Conservation (phyloP, 495 filamentous ascomycete species). For the Podospora pseudocomata region DNA sequence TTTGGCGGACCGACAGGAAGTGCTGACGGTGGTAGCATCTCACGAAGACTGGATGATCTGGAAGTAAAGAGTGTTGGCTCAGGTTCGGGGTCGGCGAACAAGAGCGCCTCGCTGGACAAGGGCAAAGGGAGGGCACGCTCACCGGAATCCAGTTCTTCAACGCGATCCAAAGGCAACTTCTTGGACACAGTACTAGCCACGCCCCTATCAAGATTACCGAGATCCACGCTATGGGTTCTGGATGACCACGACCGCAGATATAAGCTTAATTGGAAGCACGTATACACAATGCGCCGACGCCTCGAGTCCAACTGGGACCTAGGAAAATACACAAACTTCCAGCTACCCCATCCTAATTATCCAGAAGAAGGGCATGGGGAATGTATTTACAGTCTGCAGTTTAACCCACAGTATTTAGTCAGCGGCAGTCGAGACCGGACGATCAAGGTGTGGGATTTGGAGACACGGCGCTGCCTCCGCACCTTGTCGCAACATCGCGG, state of each 20-base stretch:
- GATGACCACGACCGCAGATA: constrained; percentile 43
- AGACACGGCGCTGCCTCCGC: constrained; percentile 69
- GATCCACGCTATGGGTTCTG: constrained; percentile 42
- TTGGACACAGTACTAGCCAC: constrained; percentile 16
- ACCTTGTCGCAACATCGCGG: constrained; percentile 75
- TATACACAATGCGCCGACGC: constrained; percentile 81
- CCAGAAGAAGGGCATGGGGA: constrained; percentile 82
- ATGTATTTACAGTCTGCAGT: constrained; percentile 94
- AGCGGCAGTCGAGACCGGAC: constrained; percentile 89
- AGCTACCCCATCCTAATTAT: constrained; percentile 78
- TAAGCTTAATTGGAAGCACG: constrained; percentile 74
- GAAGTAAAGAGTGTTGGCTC: constrained; percentile 19
- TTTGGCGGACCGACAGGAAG: constrained; percentile 33
- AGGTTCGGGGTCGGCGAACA: constrained; percentile 2
- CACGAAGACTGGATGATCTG: constrained; percentile 19
- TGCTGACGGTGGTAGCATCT: constrained; percentile 11
- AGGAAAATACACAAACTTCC: constrained; percentile 78
- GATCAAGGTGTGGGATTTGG: constrained; percentile 85
- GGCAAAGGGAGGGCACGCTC: constrained; percentile 32
- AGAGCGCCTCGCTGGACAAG: constrained; percentile 25
- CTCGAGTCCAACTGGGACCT: constrained; percentile 90
- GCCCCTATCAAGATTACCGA: constrained; percentile 24
- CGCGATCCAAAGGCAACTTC: constrained; percentile 8
- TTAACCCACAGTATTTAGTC: constrained; percentile 77
- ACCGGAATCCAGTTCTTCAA: not conserved